Base-by-base conservation (phyloP, 768 basidiomycete genomes). In the Suillus brevipes region DNA sequence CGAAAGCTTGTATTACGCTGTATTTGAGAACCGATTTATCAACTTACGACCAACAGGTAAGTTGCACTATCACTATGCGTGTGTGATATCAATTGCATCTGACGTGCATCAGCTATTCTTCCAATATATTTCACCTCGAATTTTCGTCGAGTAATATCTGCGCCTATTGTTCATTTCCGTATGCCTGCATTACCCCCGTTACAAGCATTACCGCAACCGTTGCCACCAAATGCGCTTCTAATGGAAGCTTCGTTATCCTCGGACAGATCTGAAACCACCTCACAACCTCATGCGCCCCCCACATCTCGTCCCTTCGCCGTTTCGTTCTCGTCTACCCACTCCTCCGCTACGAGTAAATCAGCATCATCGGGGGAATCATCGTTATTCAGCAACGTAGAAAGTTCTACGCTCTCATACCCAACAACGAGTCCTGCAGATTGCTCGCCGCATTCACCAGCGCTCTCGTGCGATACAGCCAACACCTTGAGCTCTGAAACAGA, bases 181-280 rank as follows among this genome's bases (percentile, higher is more conserved):
- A 89, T 90, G 84, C 90, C 90, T 31, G 85, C 88, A 14, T 77
- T 90, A 28, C 84, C 89, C 16, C 88, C 88, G n/a, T 70, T 85
- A 37, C 87, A 81, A 62, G 84, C 88, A 31, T 76, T 69, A 66
- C 80, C 64, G 28, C 76, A 65, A 53, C 67, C 65, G 42, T 70
- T 71, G 64, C 76, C 74, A 38, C 74, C 70, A 31, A 76, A 65
- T 58, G 65, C 71, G 20, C 55, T 70, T 25, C 57, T 75, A 1
- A 36, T 73, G 47, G 43, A 67, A 8, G 74, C 71, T 40, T 62
- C 63, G 9, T 31, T 63, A 63, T 75, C 76, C 23, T 60, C 61
- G 9, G 73, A 76, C 53, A 77, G 61, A 61, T 13, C 71, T 8
- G 75, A 76, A n/a, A 38, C 65, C 40, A 49, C 61, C 40, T 53